Percentiles rank a stretch among this genome's conserved stretches.
Evolutionary conservation across 768 basidiomycete species (phyloP).

Genomic region (Lentinus tigrinus): DNA sequence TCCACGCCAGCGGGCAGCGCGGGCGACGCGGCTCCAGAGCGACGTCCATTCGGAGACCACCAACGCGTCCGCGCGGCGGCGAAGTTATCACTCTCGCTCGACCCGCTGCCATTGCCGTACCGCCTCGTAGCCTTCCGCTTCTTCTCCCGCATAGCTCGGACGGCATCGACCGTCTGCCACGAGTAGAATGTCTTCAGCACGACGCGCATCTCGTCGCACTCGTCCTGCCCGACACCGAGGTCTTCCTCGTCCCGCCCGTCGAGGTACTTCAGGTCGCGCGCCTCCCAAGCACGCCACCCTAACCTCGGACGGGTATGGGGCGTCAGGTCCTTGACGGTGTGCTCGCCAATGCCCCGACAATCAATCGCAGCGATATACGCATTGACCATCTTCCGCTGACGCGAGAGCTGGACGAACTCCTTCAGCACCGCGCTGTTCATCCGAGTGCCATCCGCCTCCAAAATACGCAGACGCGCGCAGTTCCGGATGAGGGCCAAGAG

Average conservation of each 20-base stretch:
- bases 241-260: conserved; percentile 71
- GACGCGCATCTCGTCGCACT: conserved; percentile 71
- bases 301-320: conserved; percentile 59
- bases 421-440: conserved; percentile 58
- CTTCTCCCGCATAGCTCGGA: conserved; percentile 64
- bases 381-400: conserved; percentile 45
- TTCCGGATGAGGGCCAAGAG: conserved; percentile 60
- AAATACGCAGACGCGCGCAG: conserved; percentile 58
- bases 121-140: conserved; percentile 53
- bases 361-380: conserved; percentile 71
- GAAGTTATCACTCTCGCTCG: conserved; percentile 21
- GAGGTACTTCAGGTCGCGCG: conserved; percentile 65
- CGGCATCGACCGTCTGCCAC: conserved; percentile 84
- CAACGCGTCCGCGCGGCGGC: conserved; percentile 32
- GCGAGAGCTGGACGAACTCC: conserved; percentile 62
- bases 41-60: conserved; percentile 57
- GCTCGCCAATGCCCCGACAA: conserved; percentile 69
- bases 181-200: conserved; percentile 84
- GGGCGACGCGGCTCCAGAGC: conserved; percentile 49
- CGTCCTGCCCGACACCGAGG: conserved; percentile 69
- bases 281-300: conserved; percentile 76
- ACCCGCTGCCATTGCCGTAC: conserved; percentile 33
- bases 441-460: conserved; percentile 83
- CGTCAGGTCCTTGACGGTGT: conserved; percentile 58
- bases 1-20: conserved; percentile 34